These are phyloP conservation scores for Phialocephala sp. DNA, from an alignment of 2,329 filamentous ascomycete genomes.

Conservation along the genomic window DNA sequence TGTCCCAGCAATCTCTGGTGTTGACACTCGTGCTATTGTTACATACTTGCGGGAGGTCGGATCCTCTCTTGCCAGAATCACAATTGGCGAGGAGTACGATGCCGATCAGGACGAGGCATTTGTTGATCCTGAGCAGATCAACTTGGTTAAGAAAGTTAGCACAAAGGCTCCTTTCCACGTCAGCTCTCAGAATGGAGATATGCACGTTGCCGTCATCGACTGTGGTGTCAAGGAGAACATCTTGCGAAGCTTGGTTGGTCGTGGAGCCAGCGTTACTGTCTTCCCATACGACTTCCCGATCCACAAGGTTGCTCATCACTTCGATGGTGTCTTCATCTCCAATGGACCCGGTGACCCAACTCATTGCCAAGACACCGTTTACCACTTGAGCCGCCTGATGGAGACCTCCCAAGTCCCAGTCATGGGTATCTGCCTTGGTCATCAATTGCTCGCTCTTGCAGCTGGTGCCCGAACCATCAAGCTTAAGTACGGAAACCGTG, in stretches of 20 bases:
- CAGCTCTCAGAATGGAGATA: slow-evolving; percentile 78
- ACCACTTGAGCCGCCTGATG: slow-evolving; percentile 90
- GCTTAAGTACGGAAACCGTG: slow-evolving; percentile 98
- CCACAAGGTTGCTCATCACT: slow-evolving; percentile 97
- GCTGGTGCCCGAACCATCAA: slow-evolving; percentile 90
- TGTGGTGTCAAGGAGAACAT: slow-evolving; percentile 99
- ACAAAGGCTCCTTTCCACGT: slow-evolving; percentile 99
- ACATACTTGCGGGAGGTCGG: slow-evolving; percentile 95
- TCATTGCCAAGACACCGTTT: slow-evolving; percentile 92
- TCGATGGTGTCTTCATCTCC: slow-evolving; percentile 98
- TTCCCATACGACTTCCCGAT: slow-evolving; percentile 98
- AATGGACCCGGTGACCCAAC: slow-evolving; percentile 98
- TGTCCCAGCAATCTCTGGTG: slow-evolving; percentile 93
- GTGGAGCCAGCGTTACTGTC: slow-evolving; percentile 89
- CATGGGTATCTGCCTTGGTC: slow-evolving; percentile 97
- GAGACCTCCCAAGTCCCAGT: slow-evolving; percentile 88
- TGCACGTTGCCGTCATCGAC: slow-evolving; percentile 94
- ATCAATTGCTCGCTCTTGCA: slow-evolving; percentile 92
- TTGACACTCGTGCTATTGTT: slow-evolving; percentile 96
- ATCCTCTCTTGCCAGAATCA: slow-evolving; percentile 92
- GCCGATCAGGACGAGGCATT: slow-evolving; percentile 97
- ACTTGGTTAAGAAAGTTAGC: slow-evolving; percentile 93
- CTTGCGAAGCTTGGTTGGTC: slow-evolving; percentile 88
- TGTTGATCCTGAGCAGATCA: slow-evolving; percentile 93
- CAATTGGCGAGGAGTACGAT: slow-evolving; percentile 96